Conservation (phyloP, 2,329 filamentous ascomycete species). For the Macrophomina pseudophaseolina region DNA sequence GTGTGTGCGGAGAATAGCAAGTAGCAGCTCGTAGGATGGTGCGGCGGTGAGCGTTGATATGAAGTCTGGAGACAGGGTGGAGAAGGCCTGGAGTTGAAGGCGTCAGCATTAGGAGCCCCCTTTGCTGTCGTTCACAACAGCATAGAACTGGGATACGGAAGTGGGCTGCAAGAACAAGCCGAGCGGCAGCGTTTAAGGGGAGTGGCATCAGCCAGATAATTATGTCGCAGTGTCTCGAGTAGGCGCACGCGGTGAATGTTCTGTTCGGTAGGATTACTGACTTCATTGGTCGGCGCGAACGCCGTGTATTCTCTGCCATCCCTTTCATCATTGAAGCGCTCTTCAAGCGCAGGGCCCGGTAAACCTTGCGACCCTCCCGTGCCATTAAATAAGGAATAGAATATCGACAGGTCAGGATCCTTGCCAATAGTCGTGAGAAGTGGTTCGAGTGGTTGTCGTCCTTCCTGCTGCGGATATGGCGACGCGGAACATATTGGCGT, state of each 20-base stretch:
- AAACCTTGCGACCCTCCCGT: neutral
- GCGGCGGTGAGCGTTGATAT: neutral
- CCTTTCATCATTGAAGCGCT: neutral
- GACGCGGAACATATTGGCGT: neutral
- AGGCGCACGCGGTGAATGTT: neutral
- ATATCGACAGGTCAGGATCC: slow-evolving; percentile 1
- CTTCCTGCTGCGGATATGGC: neutral
- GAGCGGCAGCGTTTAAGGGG: too few relatives aligned
- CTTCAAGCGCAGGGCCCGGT: slow-evolving; percentile 9
- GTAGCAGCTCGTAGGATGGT: slow-evolving; percentile 8
- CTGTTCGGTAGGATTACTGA: neutral
- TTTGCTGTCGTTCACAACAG: too few relatives aligned
- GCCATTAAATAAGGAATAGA: slow-evolving; percentile 10
- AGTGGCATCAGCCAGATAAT: too few relatives aligned
- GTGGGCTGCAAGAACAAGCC: too few relatives aligned
- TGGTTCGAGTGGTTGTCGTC: neutral
- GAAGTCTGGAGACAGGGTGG: neutral
- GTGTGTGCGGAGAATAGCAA: slow-evolving; percentile 13
- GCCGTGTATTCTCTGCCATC: slow-evolving; percentile 2
- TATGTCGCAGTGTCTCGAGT: neutral
- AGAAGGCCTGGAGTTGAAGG: neutral
- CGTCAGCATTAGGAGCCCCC: neutral
- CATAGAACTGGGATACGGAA: too few relatives aligned
- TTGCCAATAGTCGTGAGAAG: slow-evolving; percentile 9
- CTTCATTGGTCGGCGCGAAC: slow-evolving; percentile 12